Evolutionary conservation across 148 eudicot genomes (phyloP).

Genomic region (Camellia japonica): DNA sequence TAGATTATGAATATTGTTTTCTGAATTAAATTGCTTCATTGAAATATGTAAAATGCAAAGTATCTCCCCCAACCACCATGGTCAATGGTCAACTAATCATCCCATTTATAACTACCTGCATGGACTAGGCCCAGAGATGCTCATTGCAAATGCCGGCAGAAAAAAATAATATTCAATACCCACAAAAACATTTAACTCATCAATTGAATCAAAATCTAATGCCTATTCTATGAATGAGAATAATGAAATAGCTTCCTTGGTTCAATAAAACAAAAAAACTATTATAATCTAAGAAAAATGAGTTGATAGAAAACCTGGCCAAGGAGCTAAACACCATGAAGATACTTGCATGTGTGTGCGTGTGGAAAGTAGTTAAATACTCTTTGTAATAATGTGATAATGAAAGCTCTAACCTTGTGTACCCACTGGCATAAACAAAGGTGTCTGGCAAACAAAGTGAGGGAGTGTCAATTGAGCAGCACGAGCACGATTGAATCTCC

Average conservation of each 20-base stretch:
- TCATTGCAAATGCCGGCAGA: conserved; percentile 8
- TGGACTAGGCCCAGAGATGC: not conserved
- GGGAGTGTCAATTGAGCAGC: conserved; percentile 78
- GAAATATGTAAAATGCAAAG: not conserved
- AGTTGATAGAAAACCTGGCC: not conserved
- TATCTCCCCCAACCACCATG: not conserved
- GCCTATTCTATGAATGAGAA: not conserved
- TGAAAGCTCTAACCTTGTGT: conserved; percentile 65
- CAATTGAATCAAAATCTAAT: not conserved
- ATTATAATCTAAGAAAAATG: not conserved
- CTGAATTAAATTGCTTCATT: not conserved
- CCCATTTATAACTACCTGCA: not conserved
- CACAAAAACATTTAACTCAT: not conserved
- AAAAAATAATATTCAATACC: not conserved
- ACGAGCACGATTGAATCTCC: conserved; percentile 87
- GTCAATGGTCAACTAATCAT: not conserved
- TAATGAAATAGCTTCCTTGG: no score
- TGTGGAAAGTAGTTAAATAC: no score
- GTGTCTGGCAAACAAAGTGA: conserved; percentile 78
- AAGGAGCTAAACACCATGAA: not conserved
- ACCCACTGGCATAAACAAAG: conserved; percentile 95
- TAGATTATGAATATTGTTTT: no score
- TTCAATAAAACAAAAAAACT: not conserved
- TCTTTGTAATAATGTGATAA: not conserved
- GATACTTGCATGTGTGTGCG: no score